Base-by-base conservation (phyloP, 805 yeast species). In the Spathaspora sp. region DNA sequence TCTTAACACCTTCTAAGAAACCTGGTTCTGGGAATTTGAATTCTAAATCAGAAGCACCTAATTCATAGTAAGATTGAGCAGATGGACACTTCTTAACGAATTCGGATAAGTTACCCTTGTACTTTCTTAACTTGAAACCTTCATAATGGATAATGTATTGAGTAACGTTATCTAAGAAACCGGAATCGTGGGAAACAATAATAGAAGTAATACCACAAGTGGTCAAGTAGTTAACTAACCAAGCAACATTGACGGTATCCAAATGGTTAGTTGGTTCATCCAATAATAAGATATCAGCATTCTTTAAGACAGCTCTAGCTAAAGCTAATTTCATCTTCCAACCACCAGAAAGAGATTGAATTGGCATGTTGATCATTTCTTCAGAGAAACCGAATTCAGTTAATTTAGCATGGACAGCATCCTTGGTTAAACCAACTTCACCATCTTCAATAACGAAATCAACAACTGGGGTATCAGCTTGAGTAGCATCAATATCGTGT, bases 201-300 rank as follows among this genome's bases (percentile, higher is more conserved):
- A 94, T 91, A 61, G 99, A 94, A 62, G 99, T 93, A 72, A 94
- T 89, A 76, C 97, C 97, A 86, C 98, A 94, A 62, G 97, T 91
- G 79, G 86, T 83, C 80, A 94, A 85, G 96, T 94, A 94, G 96
- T 94, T 88, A 78, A 89, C 97, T 80, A 94, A 87, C 99, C 99
- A 94, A 72, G 97, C 97, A 72, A 94, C 99, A 81, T 94, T 94
- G 69, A 92, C 97, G 68, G 97, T 92, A 82, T 94, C 99, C 88
- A 94, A 89, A 84, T 94, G 99, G 89, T 93, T 93, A 73, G 99
- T 93, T 81, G 99, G 99, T 85, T 93, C 99, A 83, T 93, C 99
- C 77, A 93, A 87, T 78, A 93, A 83, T 77, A 93, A 83, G 73
- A 93, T 94, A 78, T 89, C 96, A 70, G 99, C 98, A 80, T 92